Conservation (phyloP, 768 basidiomycete genomes). For the Podaxis rugospora region DNA sequence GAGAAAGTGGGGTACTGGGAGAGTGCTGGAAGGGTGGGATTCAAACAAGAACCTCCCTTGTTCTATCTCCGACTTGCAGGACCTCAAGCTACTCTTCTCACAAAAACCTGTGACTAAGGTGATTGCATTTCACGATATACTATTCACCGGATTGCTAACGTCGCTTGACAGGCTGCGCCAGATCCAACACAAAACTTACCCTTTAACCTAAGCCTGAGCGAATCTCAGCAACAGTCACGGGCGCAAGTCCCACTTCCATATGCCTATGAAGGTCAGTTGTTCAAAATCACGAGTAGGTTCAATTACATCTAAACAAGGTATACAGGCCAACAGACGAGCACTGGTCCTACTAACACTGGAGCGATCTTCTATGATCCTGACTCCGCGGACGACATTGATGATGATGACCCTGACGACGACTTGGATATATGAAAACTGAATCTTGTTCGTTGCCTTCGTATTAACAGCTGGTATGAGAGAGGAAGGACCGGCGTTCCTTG, state of each 20-base stretch:
- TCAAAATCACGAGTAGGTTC: not conserved
- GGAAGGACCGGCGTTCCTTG: conserved; percentile 1
- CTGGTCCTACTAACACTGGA: conserved; percentile 21
- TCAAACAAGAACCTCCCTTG: conserved; percentile 32
- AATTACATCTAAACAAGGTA: not conserved
- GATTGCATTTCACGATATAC: not conserved
- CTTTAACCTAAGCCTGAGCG: conserved; percentile 85
- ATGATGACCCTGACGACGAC: conserved; percentile 95
- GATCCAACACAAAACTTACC: conserved; percentile 70
- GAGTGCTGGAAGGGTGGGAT: conserved; percentile 61
- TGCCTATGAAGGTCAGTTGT: conserved; percentile 69
- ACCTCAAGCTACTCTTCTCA: conserved; percentile 44
- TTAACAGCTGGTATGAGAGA: not conserved
- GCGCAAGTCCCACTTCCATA: conserved; percentile 88
- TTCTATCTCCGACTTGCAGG: conserved; percentile 45
- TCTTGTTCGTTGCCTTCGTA: not conserved
- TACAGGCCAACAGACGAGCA: conserved; percentile 30
- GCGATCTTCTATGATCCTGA: conserved; percentile 89
- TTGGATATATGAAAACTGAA: conserved; percentile 59
- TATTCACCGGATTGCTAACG: not conserved
- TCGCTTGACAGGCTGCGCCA: conserved; percentile 20
- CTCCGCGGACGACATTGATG: conserved; percentile 91
- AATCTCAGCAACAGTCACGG: conserved; percentile 73
- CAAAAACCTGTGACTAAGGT: conserved; percentile 33
- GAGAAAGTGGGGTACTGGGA: conserved; percentile 52